A percentile compares a stretch with the other conserved stretches of the same genome.
Evolutionary conservation across 371 early-diverging fungal genomes (phyloP).

Genomic region (Funneliformis caledonium): DNA sequence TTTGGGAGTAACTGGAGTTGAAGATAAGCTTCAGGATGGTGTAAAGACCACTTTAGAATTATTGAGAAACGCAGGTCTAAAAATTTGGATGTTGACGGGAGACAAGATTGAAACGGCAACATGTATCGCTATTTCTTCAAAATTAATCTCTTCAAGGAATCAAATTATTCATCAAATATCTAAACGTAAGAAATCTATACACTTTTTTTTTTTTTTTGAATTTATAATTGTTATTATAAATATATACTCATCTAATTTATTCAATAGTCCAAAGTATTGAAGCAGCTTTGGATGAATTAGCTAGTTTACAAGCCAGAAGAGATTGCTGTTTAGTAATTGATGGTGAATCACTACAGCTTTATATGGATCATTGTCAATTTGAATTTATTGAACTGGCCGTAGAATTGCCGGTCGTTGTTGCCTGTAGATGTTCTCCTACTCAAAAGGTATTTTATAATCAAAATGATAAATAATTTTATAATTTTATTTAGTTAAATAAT

Average conservation of each 20-base stretch:
- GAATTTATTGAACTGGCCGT: conserved; percentile 88
- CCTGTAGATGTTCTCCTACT: conserved; percentile 98
- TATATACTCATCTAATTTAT: not conserved
- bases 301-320: conserved; percentile 59
- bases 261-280: conserved; percentile 58
- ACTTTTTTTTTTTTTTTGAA: not conserved
- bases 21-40: conserved; percentile 97
- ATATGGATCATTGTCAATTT: conserved; percentile 73
- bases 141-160: conserved; percentile 82
- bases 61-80: conserved; percentile 95
- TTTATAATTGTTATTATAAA: not conserved
- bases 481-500: not conserved
- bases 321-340: conserved; percentile 96
- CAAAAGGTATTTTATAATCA: conserved; percentile 75
- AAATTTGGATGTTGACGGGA: conserved; percentile 99
- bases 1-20: conserved; percentile 98
- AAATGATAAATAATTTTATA: too few relatives aligned
- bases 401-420: conserved; percentile 89
- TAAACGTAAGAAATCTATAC: conserved; percentile 54
- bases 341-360: conserved; percentile 84
- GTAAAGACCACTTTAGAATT: conserved; percentile 93
- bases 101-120: conserved; percentile 99
- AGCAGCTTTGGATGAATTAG: conserved; percentile 71
- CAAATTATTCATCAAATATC: conserved; percentile 82
- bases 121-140: conserved; percentile 94